A percentile compares a stretch with the other conserved stretches of the same genome.
Evolutionary conservation across 495 filamentous ascomycete species (phyloP).

Genomic region (Lophiostoma macrostomum): DNA sequence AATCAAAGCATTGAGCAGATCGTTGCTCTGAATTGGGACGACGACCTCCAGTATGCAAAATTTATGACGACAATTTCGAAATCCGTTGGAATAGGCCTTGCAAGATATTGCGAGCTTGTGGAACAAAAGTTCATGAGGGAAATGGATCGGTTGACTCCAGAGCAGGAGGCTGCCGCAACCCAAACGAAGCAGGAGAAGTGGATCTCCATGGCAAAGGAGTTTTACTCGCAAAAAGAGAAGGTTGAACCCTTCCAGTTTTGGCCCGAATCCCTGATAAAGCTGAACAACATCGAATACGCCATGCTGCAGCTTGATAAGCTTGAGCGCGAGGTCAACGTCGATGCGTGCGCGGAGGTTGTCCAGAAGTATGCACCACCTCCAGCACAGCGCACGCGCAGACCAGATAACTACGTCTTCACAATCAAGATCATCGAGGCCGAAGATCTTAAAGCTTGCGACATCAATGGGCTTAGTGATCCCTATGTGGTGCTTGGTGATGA

Average conservation of each 20-base stretch:
- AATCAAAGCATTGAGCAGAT: conserved; percentile 86
- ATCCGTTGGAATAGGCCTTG: conserved; percentile 75
- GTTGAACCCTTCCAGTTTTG: conserved; percentile 98
- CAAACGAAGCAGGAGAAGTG: conserved; percentile 89
- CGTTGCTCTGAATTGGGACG: conserved; percentile 81
- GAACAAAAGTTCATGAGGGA: conserved; percentile 85
- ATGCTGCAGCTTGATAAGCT: conserved; percentile 85
- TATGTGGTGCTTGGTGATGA: conserved; percentile 97
- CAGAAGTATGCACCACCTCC: conserved; percentile 59
- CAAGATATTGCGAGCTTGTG: conserved; percentile 86
- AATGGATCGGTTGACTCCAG: conserved; percentile 85
- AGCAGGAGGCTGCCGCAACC: conserved; percentile 73
- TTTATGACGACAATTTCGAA: conserved; percentile 97
- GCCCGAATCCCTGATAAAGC: conserved; percentile 92
- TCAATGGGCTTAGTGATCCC: conserved; percentile 89
- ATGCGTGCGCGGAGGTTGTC: conserved; percentile 83
- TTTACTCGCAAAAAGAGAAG: conserved; percentile 90
- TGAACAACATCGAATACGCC: conserved; percentile 96
- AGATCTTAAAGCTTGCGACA: conserved; percentile 95
- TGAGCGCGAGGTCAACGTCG: conserved; percentile 87
- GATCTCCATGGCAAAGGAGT: conserved; percentile 88
- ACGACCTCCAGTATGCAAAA: conserved; percentile 87
- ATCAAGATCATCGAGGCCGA: conserved; percentile 99
- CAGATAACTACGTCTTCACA: conserved; percentile 90
- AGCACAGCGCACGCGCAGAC: conserved; percentile 51